These are phyloP conservation scores for Aspergillus sojae DNA, from an alignment of 2,329 filamentous ascomycete species.

Conservation along the genomic window DNA sequence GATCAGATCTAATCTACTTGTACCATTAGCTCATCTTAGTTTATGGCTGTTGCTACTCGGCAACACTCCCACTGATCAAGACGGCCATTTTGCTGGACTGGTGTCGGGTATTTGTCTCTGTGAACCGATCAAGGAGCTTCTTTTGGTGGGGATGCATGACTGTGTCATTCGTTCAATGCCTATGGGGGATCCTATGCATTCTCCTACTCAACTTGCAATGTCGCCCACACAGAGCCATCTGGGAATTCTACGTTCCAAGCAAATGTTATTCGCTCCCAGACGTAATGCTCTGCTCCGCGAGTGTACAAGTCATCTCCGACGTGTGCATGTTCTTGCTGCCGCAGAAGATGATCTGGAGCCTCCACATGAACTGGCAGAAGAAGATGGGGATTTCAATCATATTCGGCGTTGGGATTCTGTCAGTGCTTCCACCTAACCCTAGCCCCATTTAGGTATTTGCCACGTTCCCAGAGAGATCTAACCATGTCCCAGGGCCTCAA, in stretches of 20 bases:
- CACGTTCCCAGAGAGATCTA: background rate
- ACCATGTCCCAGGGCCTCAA: slow-evolving; percentile 37
- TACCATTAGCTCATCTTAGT: slow-evolving; percentile 27
- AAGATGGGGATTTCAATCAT: slow-evolving; percentile 36
- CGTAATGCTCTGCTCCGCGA: slow-evolving; percentile 33
- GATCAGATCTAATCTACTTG: background rate
- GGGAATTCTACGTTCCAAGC: slow-evolving; percentile 34
- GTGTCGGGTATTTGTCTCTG: slow-evolving; percentile 41
- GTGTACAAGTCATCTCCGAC: slow-evolving; percentile 38
- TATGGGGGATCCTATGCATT: slow-evolving; percentile 31
- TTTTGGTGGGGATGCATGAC: slow-evolving; percentile 42
- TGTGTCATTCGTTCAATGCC: slow-evolving; percentile 35
- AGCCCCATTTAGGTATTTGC: background rate
- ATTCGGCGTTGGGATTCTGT: slow-evolving; percentile 39
- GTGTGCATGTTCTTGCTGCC: slow-evolving; percentile 38
- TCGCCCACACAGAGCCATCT: slow-evolving; percentile 37
- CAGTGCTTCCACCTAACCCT: slow-evolving; percentile 14
- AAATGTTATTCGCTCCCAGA: slow-evolving; percentile 35
- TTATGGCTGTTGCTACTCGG: slow-evolving; percentile 40
- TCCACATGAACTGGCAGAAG: slow-evolving; percentile 35
- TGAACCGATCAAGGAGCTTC: slow-evolving; percentile 24
- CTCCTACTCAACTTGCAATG: slow-evolving; percentile 41
- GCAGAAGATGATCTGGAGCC: slow-evolving; percentile 38
- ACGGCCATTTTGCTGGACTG: slow-evolving; percentile 49
- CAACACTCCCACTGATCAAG: slow-evolving; percentile 44